A percentile compares a stretch with the other conserved stretches of the same genome.
Evolutionary conservation across 2,329 filamentous ascomycete species (phyloP).

Genomic region (Magnaporthiopsis incrustans): DNA sequence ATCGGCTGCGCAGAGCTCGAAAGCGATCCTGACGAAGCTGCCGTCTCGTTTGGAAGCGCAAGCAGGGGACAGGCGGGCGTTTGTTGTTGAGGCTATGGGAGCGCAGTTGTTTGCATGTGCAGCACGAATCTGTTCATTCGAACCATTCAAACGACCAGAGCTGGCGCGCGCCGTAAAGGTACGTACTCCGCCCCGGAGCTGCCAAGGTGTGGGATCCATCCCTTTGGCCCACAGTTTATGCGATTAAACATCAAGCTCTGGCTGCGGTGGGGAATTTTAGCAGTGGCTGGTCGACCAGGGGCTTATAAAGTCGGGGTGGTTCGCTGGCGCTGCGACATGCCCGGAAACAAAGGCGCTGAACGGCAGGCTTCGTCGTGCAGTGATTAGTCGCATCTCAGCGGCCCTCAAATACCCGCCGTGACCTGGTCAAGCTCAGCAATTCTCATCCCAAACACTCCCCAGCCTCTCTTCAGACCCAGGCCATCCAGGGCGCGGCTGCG

Average conservation of each 20-base stretch:
- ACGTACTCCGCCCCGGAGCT: background rate
- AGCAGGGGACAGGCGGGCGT: conserved; percentile 1
- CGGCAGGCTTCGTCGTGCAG: background rate
- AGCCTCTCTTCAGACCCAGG: background rate
- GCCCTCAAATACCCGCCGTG: background rate
- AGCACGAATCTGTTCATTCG: background rate
- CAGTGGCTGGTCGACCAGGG: background rate
- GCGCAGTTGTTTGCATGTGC: conserved; percentile 7
- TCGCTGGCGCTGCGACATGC: background rate
- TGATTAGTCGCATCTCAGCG: background rate
- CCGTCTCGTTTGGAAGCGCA: background rate
- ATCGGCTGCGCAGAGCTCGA: background rate
- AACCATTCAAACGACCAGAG: background rate
- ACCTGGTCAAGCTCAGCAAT: background rate
- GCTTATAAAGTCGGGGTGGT: background rate
- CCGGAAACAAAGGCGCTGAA: background rate
- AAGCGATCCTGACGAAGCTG: conserved; percentile 3
- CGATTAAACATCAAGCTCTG: background rate
- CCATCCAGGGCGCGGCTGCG: background rate
- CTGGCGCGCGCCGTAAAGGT: background rate
- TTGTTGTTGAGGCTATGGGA: conserved; percentile 1
- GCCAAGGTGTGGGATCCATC: background rate
- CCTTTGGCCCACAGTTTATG: background rate
- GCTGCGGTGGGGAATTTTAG: background rate
- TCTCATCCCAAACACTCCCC: background rate